phyloP scores from a whole-genome alignment of 1,284 basidiomycete genomes.

The Leccinum subrobustum region DNA sequence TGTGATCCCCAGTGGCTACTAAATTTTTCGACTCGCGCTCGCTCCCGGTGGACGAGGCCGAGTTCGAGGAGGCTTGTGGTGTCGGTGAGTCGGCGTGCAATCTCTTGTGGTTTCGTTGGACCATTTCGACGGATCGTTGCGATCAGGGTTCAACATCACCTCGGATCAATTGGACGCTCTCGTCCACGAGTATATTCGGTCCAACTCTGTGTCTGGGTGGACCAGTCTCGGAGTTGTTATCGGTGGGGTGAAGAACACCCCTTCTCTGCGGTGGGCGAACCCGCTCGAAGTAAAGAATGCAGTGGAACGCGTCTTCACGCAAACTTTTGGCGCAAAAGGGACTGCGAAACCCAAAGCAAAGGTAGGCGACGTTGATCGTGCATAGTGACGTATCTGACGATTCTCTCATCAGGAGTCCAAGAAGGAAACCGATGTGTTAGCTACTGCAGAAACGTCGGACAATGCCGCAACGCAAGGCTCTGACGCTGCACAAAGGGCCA shows the following conservation, averaged over 20 bases:
- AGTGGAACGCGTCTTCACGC: conserved; percentile 76
- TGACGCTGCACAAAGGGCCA: conserved; percentile 37
- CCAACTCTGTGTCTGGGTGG: conserved; percentile 69
- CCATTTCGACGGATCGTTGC: neutral
- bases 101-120: neutral
- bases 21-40: conserved; percentile 73
- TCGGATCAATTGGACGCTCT: conserved; percentile 64
- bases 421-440: conserved; percentile 35
- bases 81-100: conserved; percentile 64
- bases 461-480: conserved; percentile 33
- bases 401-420: conserved; percentile 50
- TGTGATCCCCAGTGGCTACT: conserved; percentile 57
- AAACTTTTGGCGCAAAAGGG: conserved; percentile 80
- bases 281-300: conserved; percentile 88
- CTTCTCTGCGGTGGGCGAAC: conserved; percentile 86
- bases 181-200: conserved; percentile 62
- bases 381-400: conserved; percentile 5
- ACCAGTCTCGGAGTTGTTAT: conserved; percentile 68
- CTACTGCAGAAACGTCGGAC: conserved; percentile 26
- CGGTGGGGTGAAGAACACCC: conserved; percentile 66
- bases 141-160: conserved; percentile 77
- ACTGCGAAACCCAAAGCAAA: conserved; percentile 69
- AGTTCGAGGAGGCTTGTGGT: conserved; percentile 84
- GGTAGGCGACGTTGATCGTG: conserved; percentile 40
- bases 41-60: conserved; percentile 62